Percentiles rank a stretch among this genome's conserved stretches.
phyloP scores from a whole-genome alignment of 2,329 filamentous ascomycete species.

The Lomentospora prolificans region DNA sequence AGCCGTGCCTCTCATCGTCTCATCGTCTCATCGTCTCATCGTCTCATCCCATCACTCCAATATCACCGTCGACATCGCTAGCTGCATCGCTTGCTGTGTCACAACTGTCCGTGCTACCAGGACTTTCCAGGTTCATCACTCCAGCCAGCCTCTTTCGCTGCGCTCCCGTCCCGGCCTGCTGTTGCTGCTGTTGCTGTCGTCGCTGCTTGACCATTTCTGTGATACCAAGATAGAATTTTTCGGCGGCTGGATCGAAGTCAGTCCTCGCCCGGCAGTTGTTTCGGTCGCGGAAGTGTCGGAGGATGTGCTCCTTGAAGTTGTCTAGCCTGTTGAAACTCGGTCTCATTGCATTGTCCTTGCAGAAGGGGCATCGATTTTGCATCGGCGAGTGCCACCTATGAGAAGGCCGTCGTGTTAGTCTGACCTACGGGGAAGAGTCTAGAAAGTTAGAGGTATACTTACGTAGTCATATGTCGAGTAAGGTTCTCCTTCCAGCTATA shows the following conservation, averaged over 20 bases:
- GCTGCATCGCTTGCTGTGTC: not conserved
- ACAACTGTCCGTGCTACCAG: not conserved
- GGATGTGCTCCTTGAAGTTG: slow-evolving; percentile 16
- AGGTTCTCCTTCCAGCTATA: slow-evolving; percentile 9
- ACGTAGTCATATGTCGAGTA: slow-evolving; percentile 7
- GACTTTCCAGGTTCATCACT: not conserved
- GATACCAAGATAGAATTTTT: slow-evolving; percentile 2
- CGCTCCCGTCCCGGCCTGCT: not conserved
- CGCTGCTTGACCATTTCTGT: not conserved
- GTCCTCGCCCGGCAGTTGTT: slow-evolving; percentile 4
- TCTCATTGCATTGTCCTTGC: slow-evolving; percentile 7
- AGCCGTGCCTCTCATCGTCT: no score
- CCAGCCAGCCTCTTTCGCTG: not conserved
- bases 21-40: no score
- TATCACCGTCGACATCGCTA: not conserved
- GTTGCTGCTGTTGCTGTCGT: not conserved
- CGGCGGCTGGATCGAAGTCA: slow-evolving; percentile 3
- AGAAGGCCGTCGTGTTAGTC: no score
- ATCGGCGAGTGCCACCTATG: slow-evolving; percentile 3
- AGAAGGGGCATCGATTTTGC: slow-evolving; percentile 6
- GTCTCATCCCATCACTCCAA: not conserved
- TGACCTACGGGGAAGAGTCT: no score
- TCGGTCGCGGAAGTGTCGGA: slow-evolving; percentile 13
- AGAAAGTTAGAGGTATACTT: no score
- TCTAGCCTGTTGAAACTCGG: slow-evolving; percentile 12